Percentiles rank a stretch among this genome's conserved stretches.
Evolutionary conservation across 192 early-diverging fungal genomes (phyloP).

Genomic region (Oehlia diaphana): DNA sequence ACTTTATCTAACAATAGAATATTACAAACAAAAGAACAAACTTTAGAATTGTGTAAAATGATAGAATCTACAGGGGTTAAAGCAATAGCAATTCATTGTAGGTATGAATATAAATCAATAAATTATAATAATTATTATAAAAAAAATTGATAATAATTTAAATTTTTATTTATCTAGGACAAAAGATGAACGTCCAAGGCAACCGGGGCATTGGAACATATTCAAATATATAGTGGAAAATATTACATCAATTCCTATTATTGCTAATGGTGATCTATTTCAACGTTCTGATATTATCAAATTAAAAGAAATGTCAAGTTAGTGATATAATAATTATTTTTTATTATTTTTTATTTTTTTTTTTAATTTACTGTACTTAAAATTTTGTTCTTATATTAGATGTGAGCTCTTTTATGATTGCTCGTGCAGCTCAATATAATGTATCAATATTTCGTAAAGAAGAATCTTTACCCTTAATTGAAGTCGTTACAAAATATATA

Average conservation of each 20-base stretch:
- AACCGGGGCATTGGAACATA: constrained; percentile 83
- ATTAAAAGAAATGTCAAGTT: constrained; percentile 61
- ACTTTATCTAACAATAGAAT: constrained; percentile 45
- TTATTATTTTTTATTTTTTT: not conserved
- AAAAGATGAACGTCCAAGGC: constrained; percentile 70
- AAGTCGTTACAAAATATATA: constrained; percentile 68
- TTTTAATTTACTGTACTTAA: not conserved
- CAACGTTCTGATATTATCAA: constrained; percentile 59
- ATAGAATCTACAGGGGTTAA: constrained; percentile 86
- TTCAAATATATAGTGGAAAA: constrained; percentile 72
- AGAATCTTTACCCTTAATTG: constrained; percentile 51
- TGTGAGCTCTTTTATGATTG: constrained; percentile 80
- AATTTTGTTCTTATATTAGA: constrained; percentile 27
- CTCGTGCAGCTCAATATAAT: constrained; percentile 84
- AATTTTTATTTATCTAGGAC: constrained; percentile 40
- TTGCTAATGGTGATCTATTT: constrained; percentile 92
- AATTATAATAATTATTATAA: not conserved
- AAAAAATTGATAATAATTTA: no score
- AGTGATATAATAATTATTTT: not conserved
- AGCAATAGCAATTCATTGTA: constrained; percentile 89
- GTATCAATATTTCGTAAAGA: constrained; percentile 82
- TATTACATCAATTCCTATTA: constrained; percentile 74
- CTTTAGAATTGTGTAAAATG: constrained; percentile 74
- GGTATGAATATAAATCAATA: constrained; percentile 39
- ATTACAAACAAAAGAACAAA: constrained; percentile 73